Evolutionary conservation across 2,329 filamentous ascomycete species (phyloP).

Genomic region (Cladosporium sp.): DNA sequence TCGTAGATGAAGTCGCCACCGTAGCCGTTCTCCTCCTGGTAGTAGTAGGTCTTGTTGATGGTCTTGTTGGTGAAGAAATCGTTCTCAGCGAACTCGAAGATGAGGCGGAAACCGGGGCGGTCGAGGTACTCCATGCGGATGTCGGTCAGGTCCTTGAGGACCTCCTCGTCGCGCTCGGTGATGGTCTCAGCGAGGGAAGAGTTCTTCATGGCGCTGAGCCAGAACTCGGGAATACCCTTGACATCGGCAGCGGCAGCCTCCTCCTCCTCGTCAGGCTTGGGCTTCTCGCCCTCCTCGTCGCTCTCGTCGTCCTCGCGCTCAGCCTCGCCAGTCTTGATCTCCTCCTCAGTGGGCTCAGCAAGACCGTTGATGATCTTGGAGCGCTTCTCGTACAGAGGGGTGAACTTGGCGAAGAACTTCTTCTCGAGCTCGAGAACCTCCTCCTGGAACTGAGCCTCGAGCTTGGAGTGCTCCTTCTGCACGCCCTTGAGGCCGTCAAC

Average conservation of each 20-base stretch:
- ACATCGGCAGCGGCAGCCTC: constrained; percentile 56
- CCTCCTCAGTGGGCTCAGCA: constrained; percentile 80
- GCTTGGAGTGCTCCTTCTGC: constrained; percentile 97
- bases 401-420: constrained; percentile 99
- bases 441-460: constrained; percentile 97
- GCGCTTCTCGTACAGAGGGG: constrained; percentile 93
- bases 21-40: constrained; percentile 98
- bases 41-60: constrained; percentile 97
- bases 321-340: constrained; percentile 83
- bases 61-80: constrained; percentile 97
- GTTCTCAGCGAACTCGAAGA: constrained; percentile 95
- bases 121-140: constrained; percentile 99
- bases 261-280: constrained; percentile 59
- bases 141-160: constrained; percentile 84
- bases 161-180: constrained; percentile 93
- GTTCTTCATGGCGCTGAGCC: constrained; percentile 99
- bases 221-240: constrained; percentile 95
- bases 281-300: constrained; percentile 52
- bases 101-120: constrained; percentile 94
- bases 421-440: constrained; percentile 98
- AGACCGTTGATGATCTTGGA: constrained; percentile 87
- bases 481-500: constrained; percentile 96
- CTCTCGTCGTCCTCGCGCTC: constrained; percentile 70
- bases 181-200: constrained; percentile 98
- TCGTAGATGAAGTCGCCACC: constrained; percentile 99